Base-by-base conservation (phyloP, 139 green algal genomes). In the Tetraselmis chui region DNA sequence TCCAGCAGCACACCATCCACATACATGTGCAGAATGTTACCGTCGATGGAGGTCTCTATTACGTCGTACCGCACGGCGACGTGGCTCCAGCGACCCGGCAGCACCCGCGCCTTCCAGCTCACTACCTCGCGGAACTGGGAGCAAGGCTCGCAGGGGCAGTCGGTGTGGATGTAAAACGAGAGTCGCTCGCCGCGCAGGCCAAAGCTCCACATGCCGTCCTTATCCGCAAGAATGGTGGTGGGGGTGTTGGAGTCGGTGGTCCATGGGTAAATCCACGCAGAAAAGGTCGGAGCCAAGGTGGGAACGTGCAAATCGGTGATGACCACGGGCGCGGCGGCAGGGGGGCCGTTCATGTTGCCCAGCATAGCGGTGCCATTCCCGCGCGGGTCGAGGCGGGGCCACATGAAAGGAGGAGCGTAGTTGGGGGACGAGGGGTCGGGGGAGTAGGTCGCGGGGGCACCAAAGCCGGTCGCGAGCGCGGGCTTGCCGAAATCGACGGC, bases 1-100 rank as follows among this genome's bases (percentile, higher is more conserved):
- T 84, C 81, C 30, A 80, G 28, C 29, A 84, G 74, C 30, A 86
- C 30, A 26, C 83, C 83, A 29, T 86, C 83, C 1, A 86, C 59
- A 80, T 80, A 86, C 22, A 86, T 76, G 29, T 67, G 29, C 78
- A 86, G 27, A 22, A 32, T 31, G 27, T 76, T 67, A 5, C 83
- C 83, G 18, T 5, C 11, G 45, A 67, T 67, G 45, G 11, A 5
- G 45, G 45, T 67, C 45, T 67, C 45, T 18, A 67, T 5, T 5
- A 67, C 18, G 67, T 74, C 59, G 77, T 83, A 83, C 1, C 27
- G 30, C 30, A 81, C 79, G 2, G 59, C 83, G 29, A 86, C 67
- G 59, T 86, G 83, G n/a, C 26, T 75, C 83, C 83, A 86, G 23
- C 29, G 45, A 25, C 28, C 31, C n/a, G 29, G 30, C 27, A 80